Evolutionary conservation across 257 asterid genomes (phyloP), one percentile per base, ranked within the genome.

Genomic region (Buddleja alternifolia): DNA sequence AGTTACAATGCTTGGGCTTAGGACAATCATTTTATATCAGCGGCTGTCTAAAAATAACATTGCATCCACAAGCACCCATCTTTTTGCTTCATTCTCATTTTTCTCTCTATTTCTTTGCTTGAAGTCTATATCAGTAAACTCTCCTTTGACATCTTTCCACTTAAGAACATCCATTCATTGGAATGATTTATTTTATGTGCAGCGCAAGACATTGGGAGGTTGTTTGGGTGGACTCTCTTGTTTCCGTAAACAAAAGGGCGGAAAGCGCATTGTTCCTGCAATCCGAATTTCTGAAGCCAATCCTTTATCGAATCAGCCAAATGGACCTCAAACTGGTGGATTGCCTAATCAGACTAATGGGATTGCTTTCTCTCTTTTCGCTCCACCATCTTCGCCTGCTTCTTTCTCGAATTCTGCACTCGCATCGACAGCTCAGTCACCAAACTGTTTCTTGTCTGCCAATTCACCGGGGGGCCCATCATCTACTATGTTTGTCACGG

Each of bases 201-300:
- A 93, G 97, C 86, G 85, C 40, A 93, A 93, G 83, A 77, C 90
- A 73, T 93, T 96, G 98, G 83, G 76, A 63, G 90, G 90, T 66
- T 88, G 96, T 77, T 90, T 79, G 88, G 89, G 89, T 67, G 94
- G 98, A 72, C 78, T 93, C 41, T 81, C 95, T 39, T 93, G 92
- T 78, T 88, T 93, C 40, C 77, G 91, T 62, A 90, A 88, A 67
- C 96, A 90, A 80, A 90, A 88, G 68, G 97, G 96, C 23, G 93
- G 94, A 76, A 93, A 78, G 70, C 97, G 98, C 45, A 84, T 93
- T n/a, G 94, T 86, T 15, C 98, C 98, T 20, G 83, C 96, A 14
- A 82, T 95, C 32, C 96, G 95, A 74, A 79, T 85, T 12, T 86
- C 92, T 10, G 96, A 93, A 60, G 69, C 86, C 66, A 90, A 83